phyloP scores from a whole-genome alignment of 2,329 filamentous ascomycete genomes.

The Thelonectria olida region DNA sequence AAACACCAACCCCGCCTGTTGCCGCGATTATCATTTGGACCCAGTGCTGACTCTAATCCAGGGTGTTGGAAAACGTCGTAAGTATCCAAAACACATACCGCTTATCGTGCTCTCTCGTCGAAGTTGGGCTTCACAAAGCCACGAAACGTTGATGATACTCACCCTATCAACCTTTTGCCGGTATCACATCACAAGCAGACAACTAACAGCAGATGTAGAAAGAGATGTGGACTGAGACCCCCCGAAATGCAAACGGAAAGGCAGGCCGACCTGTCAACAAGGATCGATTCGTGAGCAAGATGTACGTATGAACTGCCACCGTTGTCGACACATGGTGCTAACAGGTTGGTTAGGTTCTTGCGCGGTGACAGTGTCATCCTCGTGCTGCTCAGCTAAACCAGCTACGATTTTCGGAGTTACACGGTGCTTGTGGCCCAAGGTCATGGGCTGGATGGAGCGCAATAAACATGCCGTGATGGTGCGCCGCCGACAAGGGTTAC shows the following conservation, averaged over 20 bases:
- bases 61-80: constrained; percentile 19
- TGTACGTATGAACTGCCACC: not conserved
- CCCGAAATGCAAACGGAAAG: constrained; percentile 14
- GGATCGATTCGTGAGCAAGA: constrained; percentile 21
- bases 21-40: not conserved
- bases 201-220: constrained; percentile 11
- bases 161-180: not conserved
- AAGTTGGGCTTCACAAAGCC: not conserved
- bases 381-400: constrained; percentile 16
- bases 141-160: not conserved
- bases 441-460: not conserved
- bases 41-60: not conserved
- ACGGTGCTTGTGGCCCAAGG: not conserved
- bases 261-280: constrained; percentile 19
- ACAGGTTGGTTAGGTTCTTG: constrained; percentile 8
- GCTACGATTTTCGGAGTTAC: not conserved
- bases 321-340: not conserved
- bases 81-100: not conserved
- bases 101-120: not conserved
- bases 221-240: constrained; percentile 21
- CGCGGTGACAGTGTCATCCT: constrained; percentile 19
- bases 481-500: not conserved
- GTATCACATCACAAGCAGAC: not conserved
- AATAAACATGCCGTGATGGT: not conserved
- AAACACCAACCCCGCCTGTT: not conserved